Base-by-base conservation (phyloP, 1,284 basidiomycete genomes). In the Psilocybe mexicana region DNA sequence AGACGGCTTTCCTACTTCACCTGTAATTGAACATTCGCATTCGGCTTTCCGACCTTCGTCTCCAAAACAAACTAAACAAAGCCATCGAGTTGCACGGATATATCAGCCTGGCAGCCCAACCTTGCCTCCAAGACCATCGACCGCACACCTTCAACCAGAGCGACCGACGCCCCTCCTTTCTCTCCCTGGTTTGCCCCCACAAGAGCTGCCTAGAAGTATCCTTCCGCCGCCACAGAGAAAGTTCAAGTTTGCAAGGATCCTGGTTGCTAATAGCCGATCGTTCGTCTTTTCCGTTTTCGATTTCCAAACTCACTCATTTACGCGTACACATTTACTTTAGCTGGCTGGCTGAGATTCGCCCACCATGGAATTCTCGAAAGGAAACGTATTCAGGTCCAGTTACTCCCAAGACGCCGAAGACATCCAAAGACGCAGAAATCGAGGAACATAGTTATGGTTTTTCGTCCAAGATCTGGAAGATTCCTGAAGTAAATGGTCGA, bases 151-250 rank as follows among this genome's bases (percentile, higher is more conserved):
- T 12, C 54, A 54, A 43, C 58, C 60, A 44, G 66, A 68, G 30
- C 51, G 66, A 46, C 66, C 66, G 33, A 58, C 59, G 5, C 65
- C 66, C n/a, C 61, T 68, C 56, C 59, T 64, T 51, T 43, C 52
- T 7, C 61, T 68, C 36, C 66, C 66, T 30, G 66, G 65, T 30
- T 51, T 68, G 28, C 66, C 66, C 33, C 61, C 64, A 1, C 59
- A 54, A 10, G 57, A 58, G 36, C 54, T 64, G 57, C 63, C 63
- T 44, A 38, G 43, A 18, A 61, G 58, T 49, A 59, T 57, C 11
- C 38, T 58, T 4, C 52, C 62, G 42, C 54, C 51, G 25, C 51
- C 59, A 8, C 59, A 59, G 35, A 60, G 40, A 48, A 55, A 43
- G 35, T 57, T 52, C 23, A 48, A 52, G 18, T 65, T 64, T 50